A percentile compares a stretch with the other conserved stretches of the same genome.
Conservation (phyloP, 2,329 filamentous ascomycete species). For the Aspergillus proliferans region DNA sequence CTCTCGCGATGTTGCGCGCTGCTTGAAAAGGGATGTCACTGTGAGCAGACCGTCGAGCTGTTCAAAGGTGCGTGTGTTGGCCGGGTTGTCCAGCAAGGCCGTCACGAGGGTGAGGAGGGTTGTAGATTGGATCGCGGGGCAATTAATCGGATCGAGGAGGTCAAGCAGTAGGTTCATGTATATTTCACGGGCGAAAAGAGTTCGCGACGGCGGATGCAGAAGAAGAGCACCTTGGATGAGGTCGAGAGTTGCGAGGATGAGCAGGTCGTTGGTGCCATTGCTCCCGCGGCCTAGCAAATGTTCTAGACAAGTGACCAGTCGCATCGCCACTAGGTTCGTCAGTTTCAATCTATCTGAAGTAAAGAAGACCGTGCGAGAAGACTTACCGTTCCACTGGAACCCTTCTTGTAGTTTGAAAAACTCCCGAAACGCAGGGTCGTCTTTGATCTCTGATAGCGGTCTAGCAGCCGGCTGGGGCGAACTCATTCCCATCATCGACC, state of each 20-base stretch:
- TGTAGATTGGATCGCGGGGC: conserved; percentile 82
- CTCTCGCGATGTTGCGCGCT: conserved; percentile 72
- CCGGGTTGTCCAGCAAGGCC: conserved; percentile 75
- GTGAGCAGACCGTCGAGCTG: conserved; percentile 84
- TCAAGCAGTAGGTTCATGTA: conserved; percentile 97
- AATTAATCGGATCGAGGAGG: conserved; percentile 86
- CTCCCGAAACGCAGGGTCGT: conserved; percentile 85
- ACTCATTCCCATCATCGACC: conserved; percentile 36
- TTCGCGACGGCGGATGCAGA: conserved; percentile 82
- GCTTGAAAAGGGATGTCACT: conserved; percentile 88
- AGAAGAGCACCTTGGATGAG: conserved; percentile 82
- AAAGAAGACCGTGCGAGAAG: not conserved
- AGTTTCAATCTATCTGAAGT: not conserved
- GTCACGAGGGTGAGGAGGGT: conserved; percentile 86
- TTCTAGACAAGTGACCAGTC: conserved; percentile 79
- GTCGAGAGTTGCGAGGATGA: conserved; percentile 83
- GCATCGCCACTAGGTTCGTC: conserved; percentile 59
- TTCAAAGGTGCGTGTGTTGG: conserved; percentile 89
- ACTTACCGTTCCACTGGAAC: conserved; percentile 84
- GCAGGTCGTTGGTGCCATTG: conserved; percentile 75
- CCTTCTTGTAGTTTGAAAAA: conserved; percentile 96
- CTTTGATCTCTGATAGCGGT: conserved; percentile 61
- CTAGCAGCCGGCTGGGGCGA: conserved; percentile 48
- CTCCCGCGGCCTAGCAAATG: conserved; percentile 75
- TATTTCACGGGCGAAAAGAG: conserved; percentile 78